Evolutionary conservation across 495 filamentous ascomycete genomes (phyloP), one percentile per base, ranked within the genome.

Genomic region (Polyplosphaeria fusca): DNA sequence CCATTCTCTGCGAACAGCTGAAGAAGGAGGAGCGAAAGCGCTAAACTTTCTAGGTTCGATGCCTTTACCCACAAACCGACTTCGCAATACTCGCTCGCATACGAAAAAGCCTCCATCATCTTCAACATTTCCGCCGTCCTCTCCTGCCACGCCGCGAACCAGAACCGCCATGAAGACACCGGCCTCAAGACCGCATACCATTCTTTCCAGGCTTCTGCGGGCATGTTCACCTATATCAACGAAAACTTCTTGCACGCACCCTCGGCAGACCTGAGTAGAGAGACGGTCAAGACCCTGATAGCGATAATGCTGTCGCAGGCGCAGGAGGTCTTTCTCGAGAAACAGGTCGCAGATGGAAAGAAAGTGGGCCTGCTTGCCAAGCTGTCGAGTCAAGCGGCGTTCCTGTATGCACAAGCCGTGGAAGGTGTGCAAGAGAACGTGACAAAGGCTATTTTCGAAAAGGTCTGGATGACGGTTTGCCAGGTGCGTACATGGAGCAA

Each of bases 181-280:
- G 92, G 94, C 23, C 81, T 97, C 59, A 98, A 97, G 73, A 93
- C 89, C 14, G 88, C 93, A 2, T 98, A 96, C 67, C 92, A 98
- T 72, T 97, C 93, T 19, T 97, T 97, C 76, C 93, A 98, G 70
- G 93, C 93, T 28, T 87, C 91, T 22, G 93, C 93, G 11, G 93
- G 93, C 70, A 98, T 98, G 93, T 98, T 97, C 72, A 96, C 91
- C 18, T 98, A 98, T 65, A 97, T 98, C 75, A 98, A 97, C 71
- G 91, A 97, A 74, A 97, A 98, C 73, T 98, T 98, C 72, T 75
- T 96, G 37, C 94, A 98, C 67, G 93, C 93, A 28, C 93, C 93
- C 2, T 96, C 91, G 9, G 93, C 88, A 23, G 93, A 98, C 67
- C 73, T 98, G 28, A 96, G 91, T 69, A 79, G 91, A 55, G 90